Evolutionary conservation across 1,284 basidiomycete genomes (phyloP), one percentile per base, ranked within the genome.

Genomic region (Laetiporus sulphureus): DNA sequence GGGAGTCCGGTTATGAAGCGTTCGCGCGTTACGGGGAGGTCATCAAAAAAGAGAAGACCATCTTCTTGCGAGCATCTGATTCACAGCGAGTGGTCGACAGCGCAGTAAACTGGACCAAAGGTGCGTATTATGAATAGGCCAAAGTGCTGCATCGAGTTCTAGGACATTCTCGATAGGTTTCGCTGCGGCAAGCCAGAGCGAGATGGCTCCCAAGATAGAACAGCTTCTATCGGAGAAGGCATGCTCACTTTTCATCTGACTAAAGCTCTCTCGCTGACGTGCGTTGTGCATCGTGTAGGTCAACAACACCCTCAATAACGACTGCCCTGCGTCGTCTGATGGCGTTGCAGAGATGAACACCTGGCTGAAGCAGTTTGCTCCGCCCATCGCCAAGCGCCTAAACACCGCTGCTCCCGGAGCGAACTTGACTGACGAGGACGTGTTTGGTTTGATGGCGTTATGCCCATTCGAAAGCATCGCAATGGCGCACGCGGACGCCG

Each of bases 381-480:
- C 74, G 1, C 58, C 72, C 0, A 77, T 88, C 40, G 69, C 69
- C 2, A 59, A 64, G 1, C 73, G 82, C 15, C 64, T 91, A 33
- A 83, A 85, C 50, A 41, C 58, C 7, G 63, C 69, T 18, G 77
- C 78, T 2, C 77, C 79, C 1, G 79, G 77, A 8, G 77, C 83
- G 2, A 67, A 76, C 15, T 58, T 93, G 20, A 68, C 64, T 1
- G 54, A 69, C 15, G 49, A 56, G 4, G 85, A 93, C 50, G 63
- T 80, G 0, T 66, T 74, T 33, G 71, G 68, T 44, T 60, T 93
- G 29, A 76, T 88, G 53, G 71, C 78, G 2, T 68, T 92, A 44
- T 93, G 91, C 59, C 73, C 85, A 1, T 91, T 90, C 57, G 84
- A 91, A 46, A 79, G 76, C 6, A 70, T 78, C 11, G 74, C 70